Evolutionary conservation across 352 stramenopile species (phyloP), one percentile per base, ranked within the genome.

Genomic region (Thalassiosira livingstoniorum): DNA sequence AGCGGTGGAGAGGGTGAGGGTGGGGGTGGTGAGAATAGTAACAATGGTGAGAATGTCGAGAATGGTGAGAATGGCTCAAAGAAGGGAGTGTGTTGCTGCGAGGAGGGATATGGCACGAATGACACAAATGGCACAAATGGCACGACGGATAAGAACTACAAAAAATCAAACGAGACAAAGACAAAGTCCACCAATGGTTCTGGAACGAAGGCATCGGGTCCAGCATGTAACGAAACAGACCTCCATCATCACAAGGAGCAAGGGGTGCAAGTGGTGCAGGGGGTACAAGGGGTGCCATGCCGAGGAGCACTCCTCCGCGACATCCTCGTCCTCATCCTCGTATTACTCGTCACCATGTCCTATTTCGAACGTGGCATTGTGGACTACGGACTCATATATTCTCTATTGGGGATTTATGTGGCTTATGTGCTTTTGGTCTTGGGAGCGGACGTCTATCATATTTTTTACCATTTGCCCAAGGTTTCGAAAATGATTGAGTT

Each of bases 381-480:
- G 11, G 58, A 76, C 55, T 65, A 75, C 35, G 69, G 63, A 72
- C 82, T 82, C 34, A 70, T 78, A 2, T 57, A 74, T 57, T 69
- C 69, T 0, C 66, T 95, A 45, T 57, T 95, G 43, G 77, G 75
- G n/a, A 73, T 94, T 42, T 95, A 95, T 80, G 64, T 77, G 11
- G 43, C 75, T 0, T 95, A 93, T 75, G 90, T 94, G 2, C 21
- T 86, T n/a, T 29, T 92, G 42, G 89, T 94, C 4, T 68, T 94
- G 57, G 75, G 73, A 4, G 83, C 80, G 10, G 83, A 92, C 78
- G 64, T 82, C 0, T 90, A 88, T 75, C 85, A 90, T 69, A 64
- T 84, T 32, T 82, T 87, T 75, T 85, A 87, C 43, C 62, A 78
- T 65, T 34, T 83, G 37, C 74, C 80, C 23, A 72, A 61, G 31